Conservation (phyloP, 2,329 filamentous ascomycete species). For the Colletotrichum musicola region DNA sequence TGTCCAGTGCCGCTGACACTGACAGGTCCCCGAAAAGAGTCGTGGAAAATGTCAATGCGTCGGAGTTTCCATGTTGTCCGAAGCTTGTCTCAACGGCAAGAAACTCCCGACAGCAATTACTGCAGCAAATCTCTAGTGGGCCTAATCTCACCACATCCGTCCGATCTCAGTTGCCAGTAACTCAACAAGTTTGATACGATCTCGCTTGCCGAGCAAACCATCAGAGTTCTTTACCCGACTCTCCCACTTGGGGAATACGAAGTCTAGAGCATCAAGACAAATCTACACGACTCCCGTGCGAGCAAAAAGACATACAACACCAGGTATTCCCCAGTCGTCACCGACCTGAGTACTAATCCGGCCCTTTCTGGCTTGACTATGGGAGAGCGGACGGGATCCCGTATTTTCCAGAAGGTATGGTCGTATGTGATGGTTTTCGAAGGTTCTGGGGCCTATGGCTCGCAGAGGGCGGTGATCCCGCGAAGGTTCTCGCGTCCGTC, state of each 20-base stretch:
- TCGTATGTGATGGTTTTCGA: slow-evolving; percentile 29
- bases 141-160: too few species aligned
- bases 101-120: neutral
- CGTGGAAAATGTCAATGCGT: neutral
- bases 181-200: too few species aligned
- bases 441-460: too few species aligned
- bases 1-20: neutral
- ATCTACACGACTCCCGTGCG: too few species aligned
- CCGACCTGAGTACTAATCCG: slow-evolving; percentile 38
- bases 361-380: slow-evolving; percentile 38
- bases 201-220: too few species aligned
- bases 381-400: slow-evolving; percentile 41
- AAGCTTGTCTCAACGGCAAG: neutral
- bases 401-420: slow-evolving; percentile 37
- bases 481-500: too few species aligned
- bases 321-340: slow-evolving; percentile 38
- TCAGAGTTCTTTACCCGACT: too few species aligned
- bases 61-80: neutral
- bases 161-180: too few species aligned
- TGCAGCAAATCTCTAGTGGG: neutral
- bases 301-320: slow-evolving; percentile 33
- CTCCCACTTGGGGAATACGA: too few species aligned
- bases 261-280: neutral
- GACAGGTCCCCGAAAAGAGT: neutral
- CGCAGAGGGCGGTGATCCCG: too few species aligned